Base-by-base conservation (phyloP, 2,329 filamentous ascomycete genomes). In the Colletotrichum sp. region DNA sequence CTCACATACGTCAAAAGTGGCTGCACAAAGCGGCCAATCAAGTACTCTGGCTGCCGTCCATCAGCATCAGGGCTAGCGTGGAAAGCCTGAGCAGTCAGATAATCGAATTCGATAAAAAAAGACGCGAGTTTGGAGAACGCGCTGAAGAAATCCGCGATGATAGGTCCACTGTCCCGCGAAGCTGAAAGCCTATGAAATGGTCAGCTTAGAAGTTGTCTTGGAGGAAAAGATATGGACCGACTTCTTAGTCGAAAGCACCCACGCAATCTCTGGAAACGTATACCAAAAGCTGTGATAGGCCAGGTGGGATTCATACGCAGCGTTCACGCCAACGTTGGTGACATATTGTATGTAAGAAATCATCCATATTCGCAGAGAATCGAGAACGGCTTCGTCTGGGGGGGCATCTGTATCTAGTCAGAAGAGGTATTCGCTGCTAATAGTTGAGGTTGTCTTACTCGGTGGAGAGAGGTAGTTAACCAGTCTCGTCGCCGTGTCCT, bases 81-180 rank as follows among this genome's bases (percentile, higher is more conserved):
- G 27, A 73, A 63, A 16, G 63, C n/a, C 29, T 73, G 70, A 59
- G 74, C 66, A 4, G 82, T 83, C 66, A 80, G 80, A 44, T 84
- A 78, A 79, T 93, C 92, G 76, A 91, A 82, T 16, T 84, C 80
- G 69, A 92, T 82, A 75, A 92, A 89, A 76, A 86, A 87, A 15
- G 88, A 89, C 2, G 90, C 84, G 61, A 93, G 81, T 72, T 82
- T 86, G n/a, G 89, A 86, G 77, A 88, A 89, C 3, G 80, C 80
- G 12, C 78, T 76, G 77, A 86, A 89, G 57, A 90, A 84, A 1
- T 80, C 79, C n/a, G 87, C 80, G 34, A 83, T 78, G 4, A 49
- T 44, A 15, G 83, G 79, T 8, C 82, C 82, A 9, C 57, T 65
- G 19, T 76, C 74, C 34, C 64, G 29, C 44, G 65, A 64, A 15